Conservation (phyloP, 495 filamentous ascomycete genomes). For the Elasticomyces elasticus region DNA sequence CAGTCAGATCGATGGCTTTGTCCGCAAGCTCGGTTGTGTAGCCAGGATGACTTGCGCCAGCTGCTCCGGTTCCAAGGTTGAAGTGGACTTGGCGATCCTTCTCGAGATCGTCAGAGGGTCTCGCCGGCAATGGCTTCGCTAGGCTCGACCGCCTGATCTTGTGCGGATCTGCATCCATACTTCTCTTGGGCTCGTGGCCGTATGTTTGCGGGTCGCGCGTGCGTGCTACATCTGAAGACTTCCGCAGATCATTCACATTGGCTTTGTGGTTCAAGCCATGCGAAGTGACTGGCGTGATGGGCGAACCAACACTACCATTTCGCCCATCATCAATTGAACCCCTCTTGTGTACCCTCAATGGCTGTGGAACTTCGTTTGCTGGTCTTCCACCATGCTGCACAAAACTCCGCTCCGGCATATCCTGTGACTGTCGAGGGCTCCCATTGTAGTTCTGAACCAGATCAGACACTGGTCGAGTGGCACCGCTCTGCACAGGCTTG, state of each 20-base stretch:
- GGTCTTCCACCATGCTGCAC: not conserved
- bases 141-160: conserved; percentile 4
- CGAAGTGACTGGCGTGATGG: not conserved
- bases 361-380: not conserved
- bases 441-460: not conserved
- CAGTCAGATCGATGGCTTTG: conserved; percentile 8
- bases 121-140: conserved; percentile 11
- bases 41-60: not conserved
- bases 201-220: not conserved
- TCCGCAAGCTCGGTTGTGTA: conserved; percentile 3
- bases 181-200: not conserved
- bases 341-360: not conserved
- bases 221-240: not conserved
- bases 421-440: not conserved
- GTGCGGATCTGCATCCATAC: not conserved
- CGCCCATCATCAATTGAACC: not conserved
- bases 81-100: not conserved
- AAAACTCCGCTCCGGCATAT: not conserved
- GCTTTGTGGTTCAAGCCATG: conserved; percentile 9
- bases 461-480: not conserved
- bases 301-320: not conserved
- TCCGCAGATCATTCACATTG: conserved; percentile 5
- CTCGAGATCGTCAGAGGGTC: conserved; percentile 3
- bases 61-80: not conserved
- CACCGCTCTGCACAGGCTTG: not conserved